Percentiles rank a stretch among this genome's conserved stretches.
Conservation (phyloP, 495 filamentous ascomycete genomes). For the Chaetomium cochliodes region DNA sequence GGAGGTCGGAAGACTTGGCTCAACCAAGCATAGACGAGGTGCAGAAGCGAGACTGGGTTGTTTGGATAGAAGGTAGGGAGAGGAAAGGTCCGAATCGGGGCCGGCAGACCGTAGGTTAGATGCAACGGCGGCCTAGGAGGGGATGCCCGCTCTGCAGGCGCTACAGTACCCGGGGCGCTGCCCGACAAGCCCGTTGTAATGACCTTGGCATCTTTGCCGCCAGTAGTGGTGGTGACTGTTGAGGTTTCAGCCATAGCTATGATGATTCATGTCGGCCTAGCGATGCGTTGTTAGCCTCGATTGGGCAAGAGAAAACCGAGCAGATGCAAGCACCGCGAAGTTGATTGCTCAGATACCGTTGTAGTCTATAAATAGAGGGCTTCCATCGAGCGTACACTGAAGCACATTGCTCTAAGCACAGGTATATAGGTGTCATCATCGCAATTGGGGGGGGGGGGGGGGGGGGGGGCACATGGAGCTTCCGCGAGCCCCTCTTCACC, state of each 20-base stretch:
- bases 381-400: conserved; percentile 74
- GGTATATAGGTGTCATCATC: conserved; percentile 59
- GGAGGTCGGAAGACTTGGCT: conserved; percentile 66
- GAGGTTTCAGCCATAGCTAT: conserved; percentile 42
- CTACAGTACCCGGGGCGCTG: conserved; percentile 8
- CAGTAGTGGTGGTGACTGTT: conserved; percentile 16
- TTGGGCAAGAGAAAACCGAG: neutral
- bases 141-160: conserved; percentile 19
- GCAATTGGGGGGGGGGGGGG: conserved; percentile 36
- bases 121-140: conserved; percentile 46
- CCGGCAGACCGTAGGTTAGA: conserved; percentile 75
- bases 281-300: conserved; percentile 1
- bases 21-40: conserved; percentile 71
- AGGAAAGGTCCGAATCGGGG: conserved; percentile 76
- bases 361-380: conserved; percentile 79
- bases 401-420: conserved; percentile 57
- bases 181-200: neutral
- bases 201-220: conserved; percentile 7
- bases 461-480: neutral
- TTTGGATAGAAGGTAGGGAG: conserved; percentile 85
- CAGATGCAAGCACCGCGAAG: neutral
- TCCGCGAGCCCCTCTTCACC: neutral
- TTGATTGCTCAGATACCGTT: conserved; percentile 89
- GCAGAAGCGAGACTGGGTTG: conserved; percentile 84
- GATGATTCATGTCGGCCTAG: conserved; percentile 41